Evolutionary conservation across 2,329 filamentous ascomycete genomes (phyloP), one percentile per base, ranked within the genome.

Genomic region (Exophiala bonariae): DNA sequence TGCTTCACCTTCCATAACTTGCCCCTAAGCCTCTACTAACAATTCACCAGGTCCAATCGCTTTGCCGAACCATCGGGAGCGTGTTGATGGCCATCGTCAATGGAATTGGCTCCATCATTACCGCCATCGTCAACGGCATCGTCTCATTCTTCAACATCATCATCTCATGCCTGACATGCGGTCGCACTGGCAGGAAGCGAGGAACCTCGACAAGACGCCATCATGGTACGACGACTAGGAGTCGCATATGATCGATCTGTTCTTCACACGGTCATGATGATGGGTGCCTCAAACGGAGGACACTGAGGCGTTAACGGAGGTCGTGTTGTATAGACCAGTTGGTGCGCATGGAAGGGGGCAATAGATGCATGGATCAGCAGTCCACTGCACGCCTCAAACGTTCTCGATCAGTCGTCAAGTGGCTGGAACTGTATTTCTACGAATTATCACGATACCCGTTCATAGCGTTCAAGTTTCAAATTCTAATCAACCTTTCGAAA

Each of bases 81-180:
- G 78, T 77, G 63, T 75, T 88, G 52, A 87, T 85, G 77, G 79
- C 80, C 61, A 76, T 89, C 60, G 77, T 89, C 58, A 78, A 80
- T 57, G 83, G 79, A 59, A 81, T 89, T 59, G 85, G 80, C 44
- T 65, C 69, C 55, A 79, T 87, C 67, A 71, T 85, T 42, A 78
- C 53, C 17, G 53, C 82, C 60, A 84, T 89, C 63, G 79, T 89
- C 66, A 76, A 76, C 65, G 86, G 81, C 61, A 68, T 88, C 60
- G 81, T 86, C 53, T 67, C 75, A 48, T 74, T 87, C 68, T 75
- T 82, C 67, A 77, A 79, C 64, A 81, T 85, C 66, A 74, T 88
- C 65, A 79, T 88, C 66, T 75, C 75, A 54, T 87, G 80, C 73
- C 66, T 88, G 38, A 77, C 73, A 22, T 76, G 74, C 59, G 69